A percentile compares a stretch with the other conserved stretches of the same genome.
Conservation (phyloP, 179 eudicot genomes). For the Actinidia chinensis region DNA sequence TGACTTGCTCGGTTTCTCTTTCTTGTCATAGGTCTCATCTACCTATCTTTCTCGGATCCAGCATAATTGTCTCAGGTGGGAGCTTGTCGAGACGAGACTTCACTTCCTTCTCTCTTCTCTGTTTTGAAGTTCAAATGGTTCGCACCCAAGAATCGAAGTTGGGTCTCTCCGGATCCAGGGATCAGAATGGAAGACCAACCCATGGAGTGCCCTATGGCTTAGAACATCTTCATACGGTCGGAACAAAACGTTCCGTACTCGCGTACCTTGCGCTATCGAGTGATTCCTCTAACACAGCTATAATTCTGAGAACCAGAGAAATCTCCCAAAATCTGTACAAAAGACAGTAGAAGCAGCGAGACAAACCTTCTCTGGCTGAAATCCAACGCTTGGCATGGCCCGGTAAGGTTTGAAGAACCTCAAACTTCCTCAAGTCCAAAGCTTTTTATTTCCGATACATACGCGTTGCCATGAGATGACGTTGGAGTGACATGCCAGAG, state of each 20-base stretch:
- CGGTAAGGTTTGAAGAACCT: slow-evolving; percentile 67
- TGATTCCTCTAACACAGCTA: slow-evolving; percentile 75
- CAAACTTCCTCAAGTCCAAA: slow-evolving; percentile 86
- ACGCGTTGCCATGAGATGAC: slow-evolving; percentile 93
- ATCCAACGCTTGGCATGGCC: slow-evolving; percentile 68
- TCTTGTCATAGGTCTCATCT: slow-evolving; percentile 48
- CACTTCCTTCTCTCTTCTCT: slow-evolving; percentile 86
- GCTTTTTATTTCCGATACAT: slow-evolving; percentile 77
- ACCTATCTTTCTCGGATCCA: slow-evolving; percentile 82
- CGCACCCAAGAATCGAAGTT: slow-evolving; percentile 95
- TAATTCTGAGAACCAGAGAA: slow-evolving; percentile 52
- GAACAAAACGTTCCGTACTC: slow-evolving; percentile 49
- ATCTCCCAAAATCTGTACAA: slow-evolving; percentile 61
- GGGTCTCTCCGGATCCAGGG: slow-evolving; percentile 93
- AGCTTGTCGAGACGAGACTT: slow-evolving; percentile 76
- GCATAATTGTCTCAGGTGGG: slow-evolving; percentile 89
- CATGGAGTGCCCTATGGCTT: slow-evolving; percentile 80
- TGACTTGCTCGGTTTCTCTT: slow-evolving; percentile 52
- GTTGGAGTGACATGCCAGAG: slow-evolving; percentile 70
- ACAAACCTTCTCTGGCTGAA: slow-evolving; percentile 88
- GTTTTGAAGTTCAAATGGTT: slow-evolving; percentile 90
- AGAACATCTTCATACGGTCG: slow-evolving; percentile 89
- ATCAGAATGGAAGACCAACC: slow-evolving; percentile 91
- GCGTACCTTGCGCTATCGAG: slow-evolving; percentile 79
- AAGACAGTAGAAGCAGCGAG: slow-evolving; percentile 71